Percentiles rank a stretch among this genome's conserved stretches.
Evolutionary conservation across 179 eudicot genomes (phyloP).

Genomic region (Nepenthes alata): DNA sequence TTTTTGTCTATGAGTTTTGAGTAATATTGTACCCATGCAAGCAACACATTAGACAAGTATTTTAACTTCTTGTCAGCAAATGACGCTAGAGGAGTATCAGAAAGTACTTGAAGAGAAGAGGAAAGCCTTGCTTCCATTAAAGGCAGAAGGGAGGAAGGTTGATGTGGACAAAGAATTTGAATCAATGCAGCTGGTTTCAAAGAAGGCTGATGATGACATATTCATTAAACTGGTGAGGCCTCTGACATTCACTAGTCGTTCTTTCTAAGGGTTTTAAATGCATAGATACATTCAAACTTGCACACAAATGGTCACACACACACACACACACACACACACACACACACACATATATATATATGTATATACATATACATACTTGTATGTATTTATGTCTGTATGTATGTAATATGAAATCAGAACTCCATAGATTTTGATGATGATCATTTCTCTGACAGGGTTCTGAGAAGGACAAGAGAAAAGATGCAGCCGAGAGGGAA

Average conservation of each 20-base stretch:
- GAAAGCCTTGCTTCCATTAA: slow-evolving; percentile 22
- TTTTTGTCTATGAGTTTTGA: no score
- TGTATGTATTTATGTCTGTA: no score
- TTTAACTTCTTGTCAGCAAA: slow-evolving; percentile 10
- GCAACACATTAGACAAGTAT: background rate
- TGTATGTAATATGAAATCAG: no score
- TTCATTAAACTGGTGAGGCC: slow-evolving; percentile 24
- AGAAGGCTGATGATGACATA: slow-evolving; percentile 25
- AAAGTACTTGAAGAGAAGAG: slow-evolving; percentile 30
- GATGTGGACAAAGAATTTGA: slow-evolving; percentile 28
- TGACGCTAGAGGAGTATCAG: slow-evolving; percentile 34
- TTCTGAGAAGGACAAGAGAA: slow-evolving; percentile 33
- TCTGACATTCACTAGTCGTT: no score
- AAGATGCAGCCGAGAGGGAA: slow-evolving; percentile 37
- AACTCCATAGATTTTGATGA: no score
- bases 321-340: no score
- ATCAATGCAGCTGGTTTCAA: slow-evolving; percentile 29
- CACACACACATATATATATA: background rate
- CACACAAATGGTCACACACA: background rate
- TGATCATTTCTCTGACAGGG: slow-evolving; percentile 14
- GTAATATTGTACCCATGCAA: no score
- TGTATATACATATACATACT: no score
- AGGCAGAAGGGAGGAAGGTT: slow-evolving; percentile 28
- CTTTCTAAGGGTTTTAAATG: no score
- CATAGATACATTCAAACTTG: background rate